Conservation (phyloP, 148 eudicot genomes). For the Linanthus parryae region DNA sequence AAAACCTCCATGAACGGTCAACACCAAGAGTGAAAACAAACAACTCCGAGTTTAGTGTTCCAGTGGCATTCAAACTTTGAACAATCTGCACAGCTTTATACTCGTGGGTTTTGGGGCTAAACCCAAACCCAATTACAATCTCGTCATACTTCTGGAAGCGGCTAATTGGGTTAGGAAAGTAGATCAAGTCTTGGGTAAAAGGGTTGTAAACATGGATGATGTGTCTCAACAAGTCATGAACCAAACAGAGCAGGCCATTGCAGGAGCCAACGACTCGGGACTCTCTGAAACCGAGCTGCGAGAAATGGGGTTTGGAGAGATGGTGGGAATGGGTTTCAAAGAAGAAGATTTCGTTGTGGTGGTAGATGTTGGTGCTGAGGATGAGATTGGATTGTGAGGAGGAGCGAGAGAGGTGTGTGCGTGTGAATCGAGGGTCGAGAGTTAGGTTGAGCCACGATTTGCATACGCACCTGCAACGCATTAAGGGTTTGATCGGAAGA, state of each 20-base stretch:
- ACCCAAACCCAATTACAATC: not conserved
- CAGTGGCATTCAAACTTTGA: no score
- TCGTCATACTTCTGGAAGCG: not conserved
- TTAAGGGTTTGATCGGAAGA: no score
- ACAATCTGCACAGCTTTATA: not conserved
- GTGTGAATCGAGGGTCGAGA: not conserved
- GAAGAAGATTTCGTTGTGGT: no score
- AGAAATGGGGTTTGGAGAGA: not conserved
- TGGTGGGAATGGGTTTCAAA: no score
- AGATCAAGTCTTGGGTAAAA: not conserved
- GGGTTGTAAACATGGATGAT: not conserved
- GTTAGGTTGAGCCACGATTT: not conserved
- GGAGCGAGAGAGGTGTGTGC: not conserved
- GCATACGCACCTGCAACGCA: not conserved
- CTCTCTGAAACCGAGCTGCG: not conserved
- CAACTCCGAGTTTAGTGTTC: not conserved
- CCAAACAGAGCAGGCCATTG: slow-evolving; percentile 1
- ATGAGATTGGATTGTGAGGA: no score
- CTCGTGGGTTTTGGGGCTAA: not conserved
- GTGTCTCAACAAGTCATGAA: not conserved
- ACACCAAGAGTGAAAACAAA: not conserved
- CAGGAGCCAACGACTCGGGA: not conserved
- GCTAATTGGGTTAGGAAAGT: not conserved
- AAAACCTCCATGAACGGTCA: not conserved
- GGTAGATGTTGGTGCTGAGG: no score